phyloP scores from a whole-genome alignment of 2,329 filamentous ascomycete species.

The Fusarium dlaminii region DNA sequence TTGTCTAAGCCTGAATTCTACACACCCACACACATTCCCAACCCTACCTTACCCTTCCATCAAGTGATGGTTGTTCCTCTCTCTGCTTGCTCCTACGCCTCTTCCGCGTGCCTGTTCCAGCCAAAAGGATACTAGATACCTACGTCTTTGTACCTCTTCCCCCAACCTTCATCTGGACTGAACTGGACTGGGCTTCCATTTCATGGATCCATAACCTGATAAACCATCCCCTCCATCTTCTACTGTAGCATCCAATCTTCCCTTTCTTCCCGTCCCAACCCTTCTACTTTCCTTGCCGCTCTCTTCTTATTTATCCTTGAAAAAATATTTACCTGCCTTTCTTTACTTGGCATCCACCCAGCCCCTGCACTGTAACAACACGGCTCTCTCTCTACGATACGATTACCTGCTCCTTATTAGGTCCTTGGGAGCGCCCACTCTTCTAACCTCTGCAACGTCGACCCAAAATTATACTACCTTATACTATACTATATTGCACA shows the following conservation, averaged over 20 bases:
- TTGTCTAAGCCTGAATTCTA: constrained; percentile 12
- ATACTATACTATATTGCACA: neutral
- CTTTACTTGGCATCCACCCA: constrained; percentile 7
- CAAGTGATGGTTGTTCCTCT: constrained; percentile 24
- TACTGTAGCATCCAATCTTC: neutral
- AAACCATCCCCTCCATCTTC: constrained; percentile 13
- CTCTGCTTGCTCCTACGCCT: constrained; percentile 20
- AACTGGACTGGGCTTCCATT: neutral
- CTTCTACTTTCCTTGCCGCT: constrained; percentile 9
- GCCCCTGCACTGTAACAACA: neutral
- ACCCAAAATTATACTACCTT: neutral
- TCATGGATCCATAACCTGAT: constrained; percentile 5
- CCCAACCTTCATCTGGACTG: constrained; percentile 7
- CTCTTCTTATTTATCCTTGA: constrained; percentile 1
- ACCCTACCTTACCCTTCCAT: neutral
- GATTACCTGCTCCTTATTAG: neutral
- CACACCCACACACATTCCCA: constrained; percentile 28
- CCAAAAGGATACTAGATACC: neutral
- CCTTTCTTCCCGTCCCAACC: constrained; percentile 27
- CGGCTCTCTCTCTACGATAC: neutral
- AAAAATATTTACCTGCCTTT: constrained; percentile 1
- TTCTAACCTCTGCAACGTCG: neutral
- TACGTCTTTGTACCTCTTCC: constrained; percentile 17
- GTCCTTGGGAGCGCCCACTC: neutral
- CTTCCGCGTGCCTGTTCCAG: constrained; percentile 25